Evolutionary conservation across 306 rosid genomes (phyloP).

Genomic region (Corylus heterophylla): DNA sequence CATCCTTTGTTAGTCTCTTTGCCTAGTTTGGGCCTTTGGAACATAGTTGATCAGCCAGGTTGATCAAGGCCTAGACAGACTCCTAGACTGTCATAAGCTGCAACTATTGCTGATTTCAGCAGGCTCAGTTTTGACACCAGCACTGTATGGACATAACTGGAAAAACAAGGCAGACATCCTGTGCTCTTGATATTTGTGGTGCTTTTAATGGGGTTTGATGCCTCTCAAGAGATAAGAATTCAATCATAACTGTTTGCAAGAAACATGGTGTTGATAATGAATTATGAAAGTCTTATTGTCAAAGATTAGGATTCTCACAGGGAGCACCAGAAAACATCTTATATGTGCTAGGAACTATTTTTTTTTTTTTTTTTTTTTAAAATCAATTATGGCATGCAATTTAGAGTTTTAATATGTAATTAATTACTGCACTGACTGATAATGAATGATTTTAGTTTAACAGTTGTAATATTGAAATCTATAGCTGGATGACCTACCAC

Average conservation of each 20-base stretch:
- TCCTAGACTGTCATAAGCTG: background rate
- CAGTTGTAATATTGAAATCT: conserved; percentile 2
- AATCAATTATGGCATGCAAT: background rate
- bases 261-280: background rate
- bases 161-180: background rate
- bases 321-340: background rate
- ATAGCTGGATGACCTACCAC: conserved; percentile 3
- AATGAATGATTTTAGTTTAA: conserved; percentile 16
- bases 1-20: background rate
- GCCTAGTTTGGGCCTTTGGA: background rate
- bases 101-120: background rate
- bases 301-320: background rate
- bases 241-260: background rate
- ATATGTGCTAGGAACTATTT: background rate
- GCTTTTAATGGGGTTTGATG: background rate
- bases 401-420: background rate
- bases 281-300: background rate
- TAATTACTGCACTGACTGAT: background rate
- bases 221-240: background rate
- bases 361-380: no score
- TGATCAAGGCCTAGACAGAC: background rate
- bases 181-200: background rate
- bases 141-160: background rate
- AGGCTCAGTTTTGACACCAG: background rate
- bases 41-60: background rate